Base-by-base conservation (phyloP, 805 yeast genomes). In the Ogataea paraovalis region DNA sequence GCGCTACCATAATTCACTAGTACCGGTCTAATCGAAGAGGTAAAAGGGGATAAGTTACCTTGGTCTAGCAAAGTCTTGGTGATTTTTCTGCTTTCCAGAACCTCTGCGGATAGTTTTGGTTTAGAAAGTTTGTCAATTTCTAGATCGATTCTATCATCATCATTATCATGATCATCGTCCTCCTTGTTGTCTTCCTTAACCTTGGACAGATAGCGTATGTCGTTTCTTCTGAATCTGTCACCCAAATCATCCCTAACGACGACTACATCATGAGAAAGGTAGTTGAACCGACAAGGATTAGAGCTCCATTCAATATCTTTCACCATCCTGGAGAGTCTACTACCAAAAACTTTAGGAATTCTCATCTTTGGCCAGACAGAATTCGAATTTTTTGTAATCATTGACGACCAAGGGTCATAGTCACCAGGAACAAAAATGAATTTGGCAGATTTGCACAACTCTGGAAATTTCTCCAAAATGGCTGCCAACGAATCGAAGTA, bases 321-420 rank as follows among this genome's bases (percentile, higher is more conserved):
- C 12, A 75, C 77, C 2, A 82, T 68, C 50, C 89, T 73, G 30
- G 76, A 78, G 33, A 92, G 66, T 50, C 94, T 73, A 48, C 75
- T 80, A 3, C 87, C 80, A 61, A 92, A 91, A 2, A 85, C 67
- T 22, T 72, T 69, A 0, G 98, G 96, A 2, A 94, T 75, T 0
- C 81, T 73, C 18, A 72, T 69, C 58, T 84, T 86, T 0, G 99
- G 99, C 82, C 88, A 82, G 8, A 75, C 52, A 0, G 78, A 66
- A 40, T 74, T 65, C 0, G 82, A 72, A 3, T 92, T 90, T 43
- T 83, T 72, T 1, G 86, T 75, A 42, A 76, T 77, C 46, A 83
- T 72, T 1, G 94, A 79, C 32, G 83, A 82, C 97, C 98, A 94
- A 0, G 97, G 97, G 66, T 94, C 99, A 55, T 88, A 86, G 38